Conservation (phyloP, 2,329 filamentous ascomycete genomes). For the Phialophora verrucosa region DNA sequence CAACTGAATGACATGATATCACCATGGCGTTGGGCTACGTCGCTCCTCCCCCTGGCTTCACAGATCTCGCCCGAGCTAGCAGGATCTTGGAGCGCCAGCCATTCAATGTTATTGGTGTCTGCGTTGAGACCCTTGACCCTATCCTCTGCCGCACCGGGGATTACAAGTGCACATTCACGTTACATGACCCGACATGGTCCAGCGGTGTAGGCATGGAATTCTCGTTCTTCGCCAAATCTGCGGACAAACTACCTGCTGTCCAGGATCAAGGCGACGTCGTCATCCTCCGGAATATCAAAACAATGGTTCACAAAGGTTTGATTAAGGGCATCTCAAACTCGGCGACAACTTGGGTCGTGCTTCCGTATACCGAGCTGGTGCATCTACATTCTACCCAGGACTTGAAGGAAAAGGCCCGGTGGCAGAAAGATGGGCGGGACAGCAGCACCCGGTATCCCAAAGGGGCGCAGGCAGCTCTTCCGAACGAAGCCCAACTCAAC, state of each 20-base stretch:
- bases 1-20: neutral
- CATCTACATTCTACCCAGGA: constrained; percentile 21
- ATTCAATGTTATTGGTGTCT: constrained; percentile 67
- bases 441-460: neutral
- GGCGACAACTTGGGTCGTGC: constrained; percentile 27
- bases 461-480: constrained; percentile 13
- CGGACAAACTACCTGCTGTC: constrained; percentile 53
- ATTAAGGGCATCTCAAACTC: constrained; percentile 24
- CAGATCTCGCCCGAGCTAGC: constrained; percentile 49
- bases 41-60: constrained; percentile 51
- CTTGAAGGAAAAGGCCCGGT: constrained; percentile 23
- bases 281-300: constrained; percentile 64
- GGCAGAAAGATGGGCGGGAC: neutral
- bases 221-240: constrained; percentile 64
- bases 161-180: constrained; percentile 65
- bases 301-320: constrained; percentile 21
- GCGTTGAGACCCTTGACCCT: constrained; percentile 67
- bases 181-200: constrained; percentile 65
- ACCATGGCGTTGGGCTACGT: constrained; percentile 11
- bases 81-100: neutral
- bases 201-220: constrained; percentile 54
- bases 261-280: constrained; percentile 66
- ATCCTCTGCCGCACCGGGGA: constrained; percentile 57
- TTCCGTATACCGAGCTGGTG: constrained; percentile 28
- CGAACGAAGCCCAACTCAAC: constrained; percentile 26